Conservation (phyloP, 2,329 filamentous ascomycete species). For the Pseudomassariella vexata region DNA sequence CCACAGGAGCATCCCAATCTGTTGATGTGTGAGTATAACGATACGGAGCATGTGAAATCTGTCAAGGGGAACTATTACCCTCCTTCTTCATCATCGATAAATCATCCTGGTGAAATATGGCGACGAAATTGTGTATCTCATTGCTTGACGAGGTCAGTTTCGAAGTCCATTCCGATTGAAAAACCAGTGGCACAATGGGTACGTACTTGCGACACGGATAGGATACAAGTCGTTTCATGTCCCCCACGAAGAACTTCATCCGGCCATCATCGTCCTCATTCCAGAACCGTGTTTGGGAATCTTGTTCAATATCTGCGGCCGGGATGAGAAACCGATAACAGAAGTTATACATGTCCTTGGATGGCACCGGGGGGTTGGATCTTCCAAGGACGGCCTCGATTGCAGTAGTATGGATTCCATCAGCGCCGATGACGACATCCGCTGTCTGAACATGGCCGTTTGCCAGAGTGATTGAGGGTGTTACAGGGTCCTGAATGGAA, state of each 20-base stretch:
- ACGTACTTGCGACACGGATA: slow-evolving; percentile 20
- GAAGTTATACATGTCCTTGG: slow-evolving; percentile 17
- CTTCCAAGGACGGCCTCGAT: slow-evolving; percentile 21
- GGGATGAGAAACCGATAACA: slow-evolving; percentile 31
- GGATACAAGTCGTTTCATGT: slow-evolving; percentile 13
- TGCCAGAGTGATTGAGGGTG: slow-evolving; percentile 55
- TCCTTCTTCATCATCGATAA: slow-evolving; percentile 7
- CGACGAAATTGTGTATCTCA: slow-evolving; percentile 13
- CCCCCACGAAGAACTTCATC: slow-evolving; percentile 16
- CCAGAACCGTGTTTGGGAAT: slow-evolving; percentile 23
- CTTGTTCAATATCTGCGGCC: slow-evolving; percentile 18
- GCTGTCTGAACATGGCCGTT: slow-evolving; percentile 20
- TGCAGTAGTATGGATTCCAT: slow-evolving; percentile 29
- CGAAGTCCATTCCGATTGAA: too few relatives aligned
- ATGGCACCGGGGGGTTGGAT: slow-evolving; percentile 10
- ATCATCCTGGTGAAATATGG: slow-evolving; percentile 12
- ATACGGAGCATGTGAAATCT: too few relatives aligned
- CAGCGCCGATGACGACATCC: slow-evolving; percentile 38
- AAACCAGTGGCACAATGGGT: neutral
- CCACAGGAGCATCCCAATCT: slow-evolving; percentile 14
- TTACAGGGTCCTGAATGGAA: slow-evolving; percentile 57
- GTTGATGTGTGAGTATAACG: neutral
- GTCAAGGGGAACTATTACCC: slow-evolving; percentile 1
- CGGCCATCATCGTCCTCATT: slow-evolving; percentile 17
- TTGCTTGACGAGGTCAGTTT: slow-evolving; percentile 2